A percentile compares a stretch with the other conserved stretches of the same genome.
These are phyloP conservation scores for Solanum chilense DNA, from an alignment of 257 asterid genomes.

Conservation along the genomic window DNA sequence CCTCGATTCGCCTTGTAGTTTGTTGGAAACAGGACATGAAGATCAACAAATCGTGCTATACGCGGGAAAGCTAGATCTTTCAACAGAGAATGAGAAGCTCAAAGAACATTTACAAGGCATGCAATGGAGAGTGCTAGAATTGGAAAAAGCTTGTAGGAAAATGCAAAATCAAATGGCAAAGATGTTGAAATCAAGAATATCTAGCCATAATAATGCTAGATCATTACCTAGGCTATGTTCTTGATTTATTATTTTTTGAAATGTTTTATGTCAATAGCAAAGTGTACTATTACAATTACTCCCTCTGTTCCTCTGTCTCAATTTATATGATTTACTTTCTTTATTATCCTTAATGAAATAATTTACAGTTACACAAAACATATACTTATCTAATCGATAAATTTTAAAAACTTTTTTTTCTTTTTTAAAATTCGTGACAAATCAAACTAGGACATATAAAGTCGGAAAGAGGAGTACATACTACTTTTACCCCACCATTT, in stretches of 20 bases:
- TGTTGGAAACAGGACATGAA: slow-evolving; percentile 4
- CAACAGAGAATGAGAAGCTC: slow-evolving; percentile 59
- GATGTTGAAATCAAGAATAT: slow-evolving; percentile 56
- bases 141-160: slow-evolving; percentile 63
- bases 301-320: not conserved
- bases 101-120: slow-evolving; percentile 68
- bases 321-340: not conserved
- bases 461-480: not conserved
- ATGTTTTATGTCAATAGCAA: slow-evolving; percentile 22
- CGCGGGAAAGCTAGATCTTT: slow-evolving; percentile 45
- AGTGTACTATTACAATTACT: not conserved
- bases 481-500: not conserved
- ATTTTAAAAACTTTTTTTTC: too few relatives aligned
- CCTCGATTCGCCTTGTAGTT: slow-evolving; percentile 4
- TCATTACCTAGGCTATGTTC: slow-evolving; percentile 74
- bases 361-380: not conserved
- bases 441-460: not conserved
- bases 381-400: too few relatives aligned
- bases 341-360: too few relatives aligned
- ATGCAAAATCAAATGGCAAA: slow-evolving; percentile 72
- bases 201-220: slow-evolving; percentile 34
- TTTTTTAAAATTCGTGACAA: not conserved
- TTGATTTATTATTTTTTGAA: slow-evolving; percentile 7
- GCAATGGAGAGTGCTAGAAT: slow-evolving; percentile 77
- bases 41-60: slow-evolving; percentile 60